Conservation (phyloP, 2,329 filamentous ascomycete species). For the Penicillium sp. region DNA sequence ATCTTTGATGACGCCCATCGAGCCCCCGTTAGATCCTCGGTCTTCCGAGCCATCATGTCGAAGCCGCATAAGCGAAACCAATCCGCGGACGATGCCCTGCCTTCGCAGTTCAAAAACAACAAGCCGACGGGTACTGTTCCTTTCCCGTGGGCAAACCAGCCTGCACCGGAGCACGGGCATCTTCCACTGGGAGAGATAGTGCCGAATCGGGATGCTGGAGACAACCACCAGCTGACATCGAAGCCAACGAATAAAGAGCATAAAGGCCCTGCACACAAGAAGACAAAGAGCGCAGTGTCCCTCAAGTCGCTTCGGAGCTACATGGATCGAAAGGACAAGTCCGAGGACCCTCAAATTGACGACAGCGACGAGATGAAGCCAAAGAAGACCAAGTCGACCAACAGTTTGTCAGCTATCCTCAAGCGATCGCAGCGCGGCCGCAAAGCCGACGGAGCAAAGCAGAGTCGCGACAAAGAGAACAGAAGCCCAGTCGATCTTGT, state of each 20-base stretch:
- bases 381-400: constrained; percentile 78
- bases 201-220: constrained; percentile 37
- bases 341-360: constrained; percentile 33
- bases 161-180: constrained; percentile 43
- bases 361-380: constrained; percentile 47
- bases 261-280: constrained; percentile 50
- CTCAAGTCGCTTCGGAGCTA: constrained; percentile 51
- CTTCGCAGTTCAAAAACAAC: constrained; percentile 37
- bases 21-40: constrained; percentile 43
- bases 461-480: constrained; percentile 78
- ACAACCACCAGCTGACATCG: constrained; percentile 26
- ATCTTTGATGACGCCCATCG: constrained; percentile 43
- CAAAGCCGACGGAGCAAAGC: constrained; percentile 57
- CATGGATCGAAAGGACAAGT: constrained; percentile 50
- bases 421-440: constrained; percentile 71
- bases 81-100: constrained; percentile 36
- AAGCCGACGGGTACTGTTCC: constrained; percentile 42
- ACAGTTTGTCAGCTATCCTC: constrained; percentile 76
- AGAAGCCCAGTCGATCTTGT: constrained; percentile 59
- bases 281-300: constrained; percentile 57
- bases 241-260: constrained; percentile 43
- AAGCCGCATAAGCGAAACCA: constrained; percentile 53
- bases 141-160: constrained; percentile 51
- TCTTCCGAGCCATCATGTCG: constrained; percentile 57
- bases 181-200: constrained; percentile 42